A percentile compares a stretch with the other conserved stretches of the same genome.
Conservation (phyloP, 345 rosid species). For the Erodium maritimum region DNA sequence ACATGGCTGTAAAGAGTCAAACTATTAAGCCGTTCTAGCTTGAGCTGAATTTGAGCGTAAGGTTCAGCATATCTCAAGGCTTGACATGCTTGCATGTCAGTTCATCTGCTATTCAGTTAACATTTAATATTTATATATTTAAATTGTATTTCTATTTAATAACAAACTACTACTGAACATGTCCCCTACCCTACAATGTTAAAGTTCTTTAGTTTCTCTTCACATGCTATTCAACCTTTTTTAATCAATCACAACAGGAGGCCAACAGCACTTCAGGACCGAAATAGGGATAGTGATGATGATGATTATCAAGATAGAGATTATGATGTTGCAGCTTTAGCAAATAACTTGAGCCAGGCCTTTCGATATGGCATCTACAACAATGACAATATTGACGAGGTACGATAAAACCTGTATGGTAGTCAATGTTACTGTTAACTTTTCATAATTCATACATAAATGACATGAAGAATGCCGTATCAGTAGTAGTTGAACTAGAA, state of each 20-base stretch:
- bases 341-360: slow-evolving; percentile 87
- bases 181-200: too few relatives aligned
- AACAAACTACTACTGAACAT: too few relatives aligned
- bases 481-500: background rate
- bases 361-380: slow-evolving; percentile 78
- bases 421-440: background rate
- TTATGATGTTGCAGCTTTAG: slow-evolving; percentile 86
- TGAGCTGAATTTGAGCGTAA: too few relatives aligned
- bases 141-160: too few relatives aligned
- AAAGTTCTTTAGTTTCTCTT: background rate
- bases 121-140: too few relatives aligned
- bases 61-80: too few relatives aligned
- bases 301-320: slow-evolving; percentile 94
- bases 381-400: slow-evolving; percentile 79
- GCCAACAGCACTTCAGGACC: slow-evolving; percentile 76
- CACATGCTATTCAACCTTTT: background rate
- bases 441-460: too few relatives aligned
- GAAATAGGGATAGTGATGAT: slow-evolving; percentile 77
- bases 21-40: too few relatives aligned
- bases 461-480: too few relatives aligned
- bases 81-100: too few relatives aligned
- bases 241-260: slow-evolving; percentile 46
- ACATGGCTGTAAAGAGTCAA: too few relatives aligned
- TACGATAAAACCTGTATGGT: slow-evolving; percentile 7
- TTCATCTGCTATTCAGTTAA: too few relatives aligned